phyloP scores from a whole-genome alignment of 805 yeast genomes.

The Cyberlindnera saturnus region DNA sequence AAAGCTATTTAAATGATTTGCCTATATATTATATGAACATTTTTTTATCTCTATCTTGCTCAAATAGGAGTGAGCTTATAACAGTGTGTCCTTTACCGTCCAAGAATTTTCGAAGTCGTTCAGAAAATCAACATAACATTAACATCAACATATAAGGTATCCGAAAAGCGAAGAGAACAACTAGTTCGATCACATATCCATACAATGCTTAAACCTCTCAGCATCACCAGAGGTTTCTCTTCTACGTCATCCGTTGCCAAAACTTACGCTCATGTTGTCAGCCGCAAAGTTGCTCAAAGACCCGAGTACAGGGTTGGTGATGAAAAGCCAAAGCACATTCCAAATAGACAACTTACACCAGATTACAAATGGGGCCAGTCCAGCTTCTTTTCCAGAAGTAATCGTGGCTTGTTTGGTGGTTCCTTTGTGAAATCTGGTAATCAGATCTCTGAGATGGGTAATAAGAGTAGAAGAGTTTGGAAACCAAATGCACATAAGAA shows the following conservation, averaged over 20 bases:
- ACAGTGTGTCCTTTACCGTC: too few species aligned
- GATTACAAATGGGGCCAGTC: slow-evolving; percentile 79
- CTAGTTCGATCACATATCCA: slow-evolving; percentile 1
- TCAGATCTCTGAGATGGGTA: slow-evolving; percentile 66
- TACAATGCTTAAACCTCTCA: slow-evolving; percentile 12
- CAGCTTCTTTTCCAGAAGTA: slow-evolving; percentile 71
- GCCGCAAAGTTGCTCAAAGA: slow-evolving; percentile 38
- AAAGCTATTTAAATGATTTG: slow-evolving; percentile 16
- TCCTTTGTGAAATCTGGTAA: slow-evolving; percentile 72
- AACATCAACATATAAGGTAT: too few species aligned
- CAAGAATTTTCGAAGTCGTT: too few species aligned
- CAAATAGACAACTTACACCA: slow-evolving; percentile 43
- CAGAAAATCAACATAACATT: too few species aligned
- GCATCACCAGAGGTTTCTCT: slow-evolving; percentile 17
- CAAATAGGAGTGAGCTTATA: too few species aligned
- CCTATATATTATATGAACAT: background rate
- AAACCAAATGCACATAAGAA: slow-evolving; percentile 74
- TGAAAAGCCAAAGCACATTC: slow-evolving; percentile 39
- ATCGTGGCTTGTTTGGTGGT: slow-evolving; percentile 89
- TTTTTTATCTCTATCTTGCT: too few species aligned
- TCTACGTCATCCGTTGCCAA: slow-evolving; percentile 16
- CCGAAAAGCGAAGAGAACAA: background rate
- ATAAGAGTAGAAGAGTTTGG: slow-evolving; percentile 74
- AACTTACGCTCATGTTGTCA: slow-evolving; percentile 31
- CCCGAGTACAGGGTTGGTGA: slow-evolving; percentile 51